phyloP scores from a whole-genome alignment of 2,329 filamentous ascomycete genomes.

The Aplosporella prunicola region DNA sequence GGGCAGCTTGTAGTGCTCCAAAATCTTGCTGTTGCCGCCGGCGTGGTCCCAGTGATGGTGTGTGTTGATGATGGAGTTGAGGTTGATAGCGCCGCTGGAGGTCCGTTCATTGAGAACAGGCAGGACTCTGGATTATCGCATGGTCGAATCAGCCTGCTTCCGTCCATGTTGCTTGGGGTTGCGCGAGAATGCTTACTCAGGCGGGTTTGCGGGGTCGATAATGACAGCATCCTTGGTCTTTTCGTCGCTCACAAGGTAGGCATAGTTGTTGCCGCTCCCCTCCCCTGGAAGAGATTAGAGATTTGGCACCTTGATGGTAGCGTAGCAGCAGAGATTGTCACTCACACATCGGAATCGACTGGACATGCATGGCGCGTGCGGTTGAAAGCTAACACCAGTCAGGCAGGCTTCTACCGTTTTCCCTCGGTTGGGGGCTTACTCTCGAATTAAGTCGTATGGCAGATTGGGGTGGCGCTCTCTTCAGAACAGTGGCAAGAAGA shows the following conservation, averaged over 20 bases:
- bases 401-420: background rate
- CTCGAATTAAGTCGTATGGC: background rate
- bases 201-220: slow-evolving; percentile 70
- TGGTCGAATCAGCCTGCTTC: too few species aligned
- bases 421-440: background rate
- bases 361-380: slow-evolving; percentile 65
- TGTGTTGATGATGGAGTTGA: slow-evolving; percentile 88
- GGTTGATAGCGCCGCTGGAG: slow-evolving; percentile 61
- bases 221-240: slow-evolving; percentile 47
- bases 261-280: slow-evolving; percentile 72
- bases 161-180: background rate
- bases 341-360: slow-evolving; percentile 83
- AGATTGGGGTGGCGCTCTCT: slow-evolving; percentile 2
- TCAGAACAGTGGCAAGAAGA: slow-evolving; percentile 6
- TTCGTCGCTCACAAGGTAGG: slow-evolving; percentile 51
- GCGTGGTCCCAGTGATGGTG: slow-evolving; percentile 96
- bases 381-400: slow-evolving; percentile 9
- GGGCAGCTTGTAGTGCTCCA: slow-evolving; percentile 55
- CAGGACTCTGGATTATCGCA: slow-evolving; percentile 50
- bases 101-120: slow-evolving; percentile 65
- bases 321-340: slow-evolving; percentile 15
- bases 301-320: slow-evolving; percentile 5
- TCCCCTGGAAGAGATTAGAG: slow-evolving; percentile 47
- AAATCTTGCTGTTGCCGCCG: slow-evolving; percentile 78
- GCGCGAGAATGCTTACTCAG: slow-evolving; percentile 57